Evolutionary conservation across 768 basidiomycete species (phyloP).

Genomic region (Sporobolomyces roseus): DNA sequence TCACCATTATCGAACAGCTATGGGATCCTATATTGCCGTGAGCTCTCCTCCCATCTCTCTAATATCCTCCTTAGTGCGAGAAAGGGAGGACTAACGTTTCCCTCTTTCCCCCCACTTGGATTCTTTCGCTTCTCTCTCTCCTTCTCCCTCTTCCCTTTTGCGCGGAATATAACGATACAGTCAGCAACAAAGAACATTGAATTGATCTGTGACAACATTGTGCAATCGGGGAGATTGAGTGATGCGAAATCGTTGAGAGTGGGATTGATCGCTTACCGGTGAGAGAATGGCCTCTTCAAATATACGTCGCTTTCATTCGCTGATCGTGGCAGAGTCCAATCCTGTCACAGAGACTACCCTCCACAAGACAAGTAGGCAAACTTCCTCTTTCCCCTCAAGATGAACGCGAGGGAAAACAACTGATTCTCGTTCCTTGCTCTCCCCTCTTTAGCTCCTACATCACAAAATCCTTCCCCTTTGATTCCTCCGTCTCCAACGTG

Average conservation of each 20-base stretch:
- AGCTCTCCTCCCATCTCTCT: too few species aligned
- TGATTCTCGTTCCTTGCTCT: too few species aligned
- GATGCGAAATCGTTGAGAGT: conserved; percentile 77
- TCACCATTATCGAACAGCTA: background rate
- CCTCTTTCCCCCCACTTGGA: too few species aligned
- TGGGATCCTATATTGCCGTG: conserved; percentile 42
- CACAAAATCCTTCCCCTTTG: conserved; percentile 89
- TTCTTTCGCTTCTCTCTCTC: too few species aligned
- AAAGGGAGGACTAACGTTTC: too few species aligned
- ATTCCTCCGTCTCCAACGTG: conserved; percentile 81
- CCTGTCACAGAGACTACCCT: conserved; percentile 64
- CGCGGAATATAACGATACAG: background rate
- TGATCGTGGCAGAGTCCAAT: background rate
- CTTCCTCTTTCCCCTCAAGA: too few species aligned
- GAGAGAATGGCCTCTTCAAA: background rate
- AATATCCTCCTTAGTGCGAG: too few species aligned
- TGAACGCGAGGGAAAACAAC: too few species aligned
- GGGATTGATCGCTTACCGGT: conserved; percentile 84
- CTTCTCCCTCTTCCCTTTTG: too few species aligned
- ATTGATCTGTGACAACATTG: conserved; percentile 88
- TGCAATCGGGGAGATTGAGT: conserved; percentile 87
- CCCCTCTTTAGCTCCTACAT: too few species aligned
- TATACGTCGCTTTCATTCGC: background rate
- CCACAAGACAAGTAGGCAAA: conserved; percentile 95
- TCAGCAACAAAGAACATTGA: conserved; percentile 89